Evolutionary conservation across 2,329 filamentous ascomycete genomes (phyloP).

Genomic region (Diaporthe sp.): DNA sequence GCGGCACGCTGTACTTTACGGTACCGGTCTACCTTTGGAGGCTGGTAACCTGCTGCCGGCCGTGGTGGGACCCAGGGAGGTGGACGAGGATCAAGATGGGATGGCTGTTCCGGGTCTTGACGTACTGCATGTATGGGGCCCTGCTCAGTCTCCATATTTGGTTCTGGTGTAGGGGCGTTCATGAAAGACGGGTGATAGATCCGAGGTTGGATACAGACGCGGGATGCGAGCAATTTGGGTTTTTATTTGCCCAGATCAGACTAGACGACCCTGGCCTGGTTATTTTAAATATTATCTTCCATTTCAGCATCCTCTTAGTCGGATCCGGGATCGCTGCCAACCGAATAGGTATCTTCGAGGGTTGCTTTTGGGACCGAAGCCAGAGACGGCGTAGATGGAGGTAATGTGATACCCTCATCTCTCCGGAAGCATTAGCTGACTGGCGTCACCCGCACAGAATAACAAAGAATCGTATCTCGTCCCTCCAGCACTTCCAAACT

Average conservation of each 20-base stretch:
- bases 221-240: constrained; percentile 40
- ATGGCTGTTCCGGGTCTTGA: constrained; percentile 35
- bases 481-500: constrained; percentile 44
- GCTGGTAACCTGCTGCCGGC: constrained; percentile 43
- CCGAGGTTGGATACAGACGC: neutral
- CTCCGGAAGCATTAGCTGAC: neutral
- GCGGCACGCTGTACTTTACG: constrained; percentile 41
- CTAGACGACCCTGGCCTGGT: constrained; percentile 41
- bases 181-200: constrained; percentile 1
- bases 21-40: constrained; percentile 44
- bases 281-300: constrained; percentile 41
- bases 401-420: neutral
- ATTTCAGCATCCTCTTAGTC: constrained; percentile 41
- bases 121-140: constrained; percentile 35
- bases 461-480: constrained; percentile 38
- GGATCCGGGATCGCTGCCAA: constrained; percentile 28
- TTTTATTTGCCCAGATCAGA: constrained; percentile 42
- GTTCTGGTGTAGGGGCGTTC: constrained; percentile 46
- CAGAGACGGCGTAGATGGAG: constrained; percentile 35
- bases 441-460: neutral
- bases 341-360: constrained; percentile 32
- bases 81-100: constrained; percentile 39
- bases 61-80: constrained; percentile 44
- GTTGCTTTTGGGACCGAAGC: constrained; percentile 30
- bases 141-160: constrained; percentile 43